Base-by-base conservation (phyloP, 2,329 filamentous ascomycete genomes). In the Eutypa lata region DNA sequence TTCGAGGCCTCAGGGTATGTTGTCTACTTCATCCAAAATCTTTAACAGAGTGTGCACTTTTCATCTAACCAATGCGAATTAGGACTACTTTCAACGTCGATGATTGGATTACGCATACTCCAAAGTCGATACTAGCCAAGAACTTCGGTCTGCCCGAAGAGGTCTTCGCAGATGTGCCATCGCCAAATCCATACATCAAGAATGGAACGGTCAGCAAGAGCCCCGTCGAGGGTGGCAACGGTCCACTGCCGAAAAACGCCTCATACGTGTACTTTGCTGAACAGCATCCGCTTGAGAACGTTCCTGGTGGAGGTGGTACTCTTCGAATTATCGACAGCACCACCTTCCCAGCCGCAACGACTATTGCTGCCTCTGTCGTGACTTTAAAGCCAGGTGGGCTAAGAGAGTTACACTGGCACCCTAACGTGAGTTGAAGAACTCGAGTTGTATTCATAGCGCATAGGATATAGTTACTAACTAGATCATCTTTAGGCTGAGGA, bases 81-180 rank as follows among this genome's bases (percentile, higher is more conserved):
- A 81, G 82, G n/a, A 87, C 83, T 0, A 88, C 86, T 1, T 89
- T 89, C 74, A 87, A 84, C 71, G 76, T 89, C 22, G 84, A 86
- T 57, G 86, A 89, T 70, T 89, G 86, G 86, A 75, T 89, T 35
- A 72, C 79, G 0, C 85, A 88, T 63, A 89, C 85, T 0, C 86
- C 86, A 0, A 81, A 79, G 48, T 71, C 74, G 1, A 75, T 89
- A 44, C 72, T 89, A 0, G 84, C 85, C 35, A 88, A 87, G 71
- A 89, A 88, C 72, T 88, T 89, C 57, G 83, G 83, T 21, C 76
- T 89, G 19, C 74, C 81, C 47, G 74, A 77, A 21, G 78, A 78
- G 0, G 76, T 85, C 45, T 88, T 89, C 56, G 74, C 80, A 57
- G 75, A 74, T 7, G 71, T 88, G 21, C 84, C 84, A 0, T 62